Evolutionary conservation across 345 rosid species (phyloP), one percentile per base, ranked within the genome.

Genomic region (Streptanthus diversifolius): DNA sequence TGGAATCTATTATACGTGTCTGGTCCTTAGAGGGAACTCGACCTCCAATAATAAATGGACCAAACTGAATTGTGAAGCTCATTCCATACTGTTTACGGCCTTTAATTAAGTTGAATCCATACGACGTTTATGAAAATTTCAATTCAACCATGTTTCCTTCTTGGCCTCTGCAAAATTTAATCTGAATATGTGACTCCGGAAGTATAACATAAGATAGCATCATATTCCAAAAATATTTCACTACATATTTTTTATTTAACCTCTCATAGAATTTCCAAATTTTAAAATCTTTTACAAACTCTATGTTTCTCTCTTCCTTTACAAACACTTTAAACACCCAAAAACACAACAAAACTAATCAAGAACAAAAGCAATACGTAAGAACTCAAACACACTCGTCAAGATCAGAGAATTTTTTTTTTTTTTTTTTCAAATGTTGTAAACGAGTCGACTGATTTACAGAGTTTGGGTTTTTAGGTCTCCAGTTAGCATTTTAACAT

Each of bases 381-480:
- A 56, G 43, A 56, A 75, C 73, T 48, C 63, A 75, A 22, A 59
- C 79, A 63, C 71, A 76, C 52, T 69, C 60, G 5, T 47, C 53
- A 63, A 67, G 44, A 69, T 62, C 60, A 69, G 45, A 55, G n/a
- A n/a, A n/a, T n/a, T n/a, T n/a, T n/a, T n/a, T n/a, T n/a, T n/a
- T n/a, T n/a, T n/a, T n/a, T n/a, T n/a, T n/a, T n/a, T n/a, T n/a
- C 25, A 61, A 76, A 62, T 68, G 65, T 65, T 39, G 61, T 58
- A n/a, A 63, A 36, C 70, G 72, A 43, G 79, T 56, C 60, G 18
- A 56, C 33, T 19, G 76, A 77, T 77, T 51, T 77, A 77, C 76
- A 77, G 47, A 77, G 55, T 70, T 63, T 43, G 56, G 68, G 66
- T 58, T 40, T 56, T 24, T 35, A 7, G 47, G 39, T 58, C 59